Percentiles rank a stretch among this genome's conserved stretches.
Evolutionary conservation across 2,329 filamentous ascomycete genomes (phyloP).

Genomic region (Dactylella cylindrospora): DNA sequence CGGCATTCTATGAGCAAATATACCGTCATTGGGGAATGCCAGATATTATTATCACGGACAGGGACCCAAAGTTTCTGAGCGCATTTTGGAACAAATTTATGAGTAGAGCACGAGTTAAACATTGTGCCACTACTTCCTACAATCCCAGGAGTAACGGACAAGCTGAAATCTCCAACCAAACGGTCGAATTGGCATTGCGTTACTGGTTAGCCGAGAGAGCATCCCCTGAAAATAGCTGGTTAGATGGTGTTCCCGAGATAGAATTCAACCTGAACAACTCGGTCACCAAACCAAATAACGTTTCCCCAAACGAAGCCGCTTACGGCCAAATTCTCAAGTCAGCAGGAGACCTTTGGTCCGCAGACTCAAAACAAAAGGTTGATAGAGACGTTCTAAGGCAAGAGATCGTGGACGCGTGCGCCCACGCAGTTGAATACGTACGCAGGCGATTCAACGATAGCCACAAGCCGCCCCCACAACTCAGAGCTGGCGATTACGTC

Average conservation of each 20-base stretch:
- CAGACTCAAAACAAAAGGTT: not conserved
- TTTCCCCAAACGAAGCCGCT: not conserved
- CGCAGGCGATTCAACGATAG: not conserved
- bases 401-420: not conserved
- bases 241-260: not conserved
- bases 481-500: not conserved
- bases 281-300: not conserved
- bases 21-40: not conserved
- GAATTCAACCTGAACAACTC: not conserved
- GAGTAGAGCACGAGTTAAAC: not conserved
- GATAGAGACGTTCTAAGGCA: not conserved
- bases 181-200: not conserved
- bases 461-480: not conserved
- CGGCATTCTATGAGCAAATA: not conserved
- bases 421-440: not conserved
- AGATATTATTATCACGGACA: not conserved
- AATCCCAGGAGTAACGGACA: not conserved
- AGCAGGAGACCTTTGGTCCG: not conserved
- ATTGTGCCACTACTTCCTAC: not conserved
- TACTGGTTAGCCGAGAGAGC: not conserved
- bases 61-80: not conserved
- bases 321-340: too few species aligned
- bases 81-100: not conserved
- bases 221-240: not conserved
- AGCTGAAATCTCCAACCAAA: not conserved